A percentile compares a stretch with the other conserved stretches of the same genome.
Conservation (phyloP, 257 asterid genomes). For the Gynochthodes officinalis region DNA sequence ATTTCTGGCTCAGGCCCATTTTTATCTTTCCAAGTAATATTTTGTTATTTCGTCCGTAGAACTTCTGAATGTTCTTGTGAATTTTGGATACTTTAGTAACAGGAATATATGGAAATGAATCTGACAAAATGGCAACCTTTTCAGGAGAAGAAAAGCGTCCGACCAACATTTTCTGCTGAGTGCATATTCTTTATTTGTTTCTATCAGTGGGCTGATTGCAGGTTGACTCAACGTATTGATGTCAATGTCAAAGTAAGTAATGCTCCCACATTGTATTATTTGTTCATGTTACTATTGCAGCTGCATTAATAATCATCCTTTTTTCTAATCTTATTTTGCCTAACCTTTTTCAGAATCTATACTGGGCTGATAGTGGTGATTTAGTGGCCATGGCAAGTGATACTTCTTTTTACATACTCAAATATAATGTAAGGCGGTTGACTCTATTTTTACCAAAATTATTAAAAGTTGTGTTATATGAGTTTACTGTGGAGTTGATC, state of each 20-base stretch:
- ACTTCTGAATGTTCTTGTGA: background rate
- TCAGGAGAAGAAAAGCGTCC: constrained; percentile 97
- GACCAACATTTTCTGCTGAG: constrained; percentile 93
- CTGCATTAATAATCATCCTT: background rate
- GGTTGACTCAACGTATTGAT: constrained; percentile 85
- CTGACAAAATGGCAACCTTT: constrained; percentile 25
- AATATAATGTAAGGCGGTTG: constrained; percentile 53
- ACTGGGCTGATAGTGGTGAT: constrained; percentile 97
- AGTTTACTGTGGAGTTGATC: constrained; percentile 14
- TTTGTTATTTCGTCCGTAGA: background rate
- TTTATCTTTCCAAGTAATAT: background rate
- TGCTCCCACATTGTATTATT: constrained; percentile 1
- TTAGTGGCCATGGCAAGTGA: constrained; percentile 85
- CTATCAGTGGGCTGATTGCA: constrained; percentile 91
- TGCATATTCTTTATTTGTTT: constrained; percentile 80
- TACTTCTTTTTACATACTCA: constrained; percentile 78
- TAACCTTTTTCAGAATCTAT: constrained; percentile 68
- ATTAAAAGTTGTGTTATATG: constrained; percentile 11
- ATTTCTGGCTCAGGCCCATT: background rate
- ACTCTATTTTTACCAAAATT: background rate
- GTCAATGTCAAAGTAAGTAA: constrained; percentile 82
- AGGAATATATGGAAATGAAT: background rate
- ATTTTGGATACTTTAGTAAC: background rate
- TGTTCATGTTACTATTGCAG: constrained; percentile 19
- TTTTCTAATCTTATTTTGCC: constrained; percentile 9